Conservation (phyloP, 306 rosid species). For the Hylodesmum podocarpum region DNA sequence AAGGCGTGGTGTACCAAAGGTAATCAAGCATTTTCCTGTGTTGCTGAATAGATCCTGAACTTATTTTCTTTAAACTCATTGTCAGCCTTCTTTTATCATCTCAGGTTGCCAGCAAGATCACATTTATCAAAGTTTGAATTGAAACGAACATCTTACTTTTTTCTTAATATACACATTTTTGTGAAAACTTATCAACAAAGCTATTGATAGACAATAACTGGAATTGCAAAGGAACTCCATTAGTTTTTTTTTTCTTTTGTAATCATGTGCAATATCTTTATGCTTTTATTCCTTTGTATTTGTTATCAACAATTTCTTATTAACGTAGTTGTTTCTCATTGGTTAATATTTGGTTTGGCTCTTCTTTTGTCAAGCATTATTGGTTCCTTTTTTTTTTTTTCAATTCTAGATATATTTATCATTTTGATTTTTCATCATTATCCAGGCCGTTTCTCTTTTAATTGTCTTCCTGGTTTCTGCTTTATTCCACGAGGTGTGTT, state of each 20-base stretch:
- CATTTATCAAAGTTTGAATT: not conserved
- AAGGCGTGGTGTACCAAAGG: conserved; percentile 82
- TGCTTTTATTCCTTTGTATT: not conserved
- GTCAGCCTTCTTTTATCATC: conserved; percentile 15
- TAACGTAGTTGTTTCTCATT: not conserved
- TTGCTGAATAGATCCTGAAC: not conserved
- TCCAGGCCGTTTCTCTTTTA: conserved; percentile 72
- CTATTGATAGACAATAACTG: not conserved
- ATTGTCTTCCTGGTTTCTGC: conserved; percentile 87
- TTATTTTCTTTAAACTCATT: not conserved
- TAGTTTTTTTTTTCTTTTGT: not conserved
- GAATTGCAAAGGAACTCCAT: not conserved
- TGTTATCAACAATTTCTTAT: not conserved
- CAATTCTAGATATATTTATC: conserved; percentile 11
- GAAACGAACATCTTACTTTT: not conserved
- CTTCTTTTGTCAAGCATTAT: not conserved
- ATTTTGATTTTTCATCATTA: not conserved
- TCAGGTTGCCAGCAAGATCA: not conserved
- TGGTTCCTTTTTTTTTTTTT: conserved; percentile 1
- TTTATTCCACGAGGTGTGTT: conserved; percentile 84
- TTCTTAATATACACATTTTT: not conserved
- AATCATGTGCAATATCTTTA: not conserved
- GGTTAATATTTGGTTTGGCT: not conserved
- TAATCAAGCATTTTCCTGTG: conserved; percentile 32
- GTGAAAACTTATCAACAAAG: not conserved